A percentile compares a stretch with the other conserved stretches of the same genome.
Conservation (phyloP, 805 yeast species). For the Metschnikowia kunwiensis region DNA sequence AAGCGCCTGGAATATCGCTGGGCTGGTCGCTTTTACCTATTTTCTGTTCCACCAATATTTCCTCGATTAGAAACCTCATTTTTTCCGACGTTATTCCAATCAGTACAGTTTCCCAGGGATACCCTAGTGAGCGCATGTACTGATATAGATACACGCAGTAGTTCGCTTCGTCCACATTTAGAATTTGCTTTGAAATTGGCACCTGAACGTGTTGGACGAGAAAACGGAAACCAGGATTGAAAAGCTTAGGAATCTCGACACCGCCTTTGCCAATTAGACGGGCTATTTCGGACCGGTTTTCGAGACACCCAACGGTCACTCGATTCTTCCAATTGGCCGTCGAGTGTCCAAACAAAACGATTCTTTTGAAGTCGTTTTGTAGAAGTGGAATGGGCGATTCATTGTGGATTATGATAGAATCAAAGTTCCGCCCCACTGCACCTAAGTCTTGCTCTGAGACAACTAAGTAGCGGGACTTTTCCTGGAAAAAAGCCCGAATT, state of each 20-base stretch:
- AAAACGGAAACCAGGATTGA: slow-evolving; percentile 10
- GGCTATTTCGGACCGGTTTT: slow-evolving; percentile 1
- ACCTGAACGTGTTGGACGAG: slow-evolving; percentile 14
- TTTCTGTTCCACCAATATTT: slow-evolving; percentile 35
- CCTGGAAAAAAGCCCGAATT: slow-evolving; percentile 4
- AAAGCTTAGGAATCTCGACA: neutral
- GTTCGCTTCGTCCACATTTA: slow-evolving; percentile 40
- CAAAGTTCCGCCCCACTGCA: slow-evolving; percentile 3
- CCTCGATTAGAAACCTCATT: slow-evolving; percentile 42
- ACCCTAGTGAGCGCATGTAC: slow-evolving; percentile 46
- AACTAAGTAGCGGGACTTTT: slow-evolving; percentile 1
- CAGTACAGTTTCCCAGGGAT: slow-evolving; percentile 35
- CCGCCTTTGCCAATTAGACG: neutral
- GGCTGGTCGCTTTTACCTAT: slow-evolving; percentile 7
- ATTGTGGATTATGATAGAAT: slow-evolving; percentile 7
- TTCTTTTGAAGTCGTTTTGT: neutral
- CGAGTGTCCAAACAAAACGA: neutral
- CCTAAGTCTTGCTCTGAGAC: slow-evolving; percentile 6
- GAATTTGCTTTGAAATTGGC: neutral
- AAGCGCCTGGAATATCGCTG: slow-evolving; percentile 1
- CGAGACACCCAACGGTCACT: neutral
- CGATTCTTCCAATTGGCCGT: neutral
- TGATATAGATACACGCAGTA: slow-evolving; percentile 43
- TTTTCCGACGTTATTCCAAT: slow-evolving; percentile 40
- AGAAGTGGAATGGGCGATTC: slow-evolving; percentile 2